Evolutionary conservation across 257 asterid genomes (phyloP).

Genomic region (Craterostigma plantagineum): DNA sequence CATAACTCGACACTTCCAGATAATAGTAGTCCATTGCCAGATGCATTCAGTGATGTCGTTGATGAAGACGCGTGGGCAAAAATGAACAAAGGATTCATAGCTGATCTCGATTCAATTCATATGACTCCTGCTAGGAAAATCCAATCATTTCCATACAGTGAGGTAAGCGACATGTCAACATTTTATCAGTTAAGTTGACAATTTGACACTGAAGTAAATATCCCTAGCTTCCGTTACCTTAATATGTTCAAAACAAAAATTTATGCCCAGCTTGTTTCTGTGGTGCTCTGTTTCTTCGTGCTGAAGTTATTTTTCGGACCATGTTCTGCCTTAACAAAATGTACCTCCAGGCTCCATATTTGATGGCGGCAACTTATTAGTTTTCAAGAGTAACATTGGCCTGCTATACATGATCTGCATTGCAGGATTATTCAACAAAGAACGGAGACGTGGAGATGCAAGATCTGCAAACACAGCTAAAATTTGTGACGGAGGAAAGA

Average conservation of each 20-base stretch:
- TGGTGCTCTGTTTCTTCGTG: too few relatives aligned
- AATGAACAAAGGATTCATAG: slow-evolving; percentile 78
- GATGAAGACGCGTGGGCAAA: slow-evolving; percentile 89
- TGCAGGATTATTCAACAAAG: slow-evolving; percentile 42
- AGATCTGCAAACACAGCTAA: slow-evolving; percentile 44
- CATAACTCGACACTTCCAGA: slow-evolving; percentile 32
- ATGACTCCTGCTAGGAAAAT: slow-evolving; percentile 64
- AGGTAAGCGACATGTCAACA: slow-evolving; percentile 20
- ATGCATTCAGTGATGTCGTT: slow-evolving; percentile 45
- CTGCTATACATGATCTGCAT: too few relatives aligned
- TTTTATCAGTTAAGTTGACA: neutral
- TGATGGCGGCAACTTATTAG: too few relatives aligned
- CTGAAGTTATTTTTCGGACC: too few relatives aligned
- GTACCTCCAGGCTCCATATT: too few relatives aligned
- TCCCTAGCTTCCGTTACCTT: neutral
- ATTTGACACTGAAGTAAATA: neutral
- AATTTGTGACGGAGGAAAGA: slow-evolving; percentile 50
- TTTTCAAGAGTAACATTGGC: too few relatives aligned
- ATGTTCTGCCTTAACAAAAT: too few relatives aligned
- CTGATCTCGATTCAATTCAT: slow-evolving; percentile 73
- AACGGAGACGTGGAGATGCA: slow-evolving; percentile 41
- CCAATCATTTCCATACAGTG: slow-evolving; percentile 43
- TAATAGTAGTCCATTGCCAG: slow-evolving; percentile 65
- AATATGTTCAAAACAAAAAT: neutral
- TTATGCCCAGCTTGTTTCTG: too few relatives aligned